phyloP scores from a whole-genome alignment of 495 filamentous ascomycete genomes.

The Amniculicola lignicola region DNA sequence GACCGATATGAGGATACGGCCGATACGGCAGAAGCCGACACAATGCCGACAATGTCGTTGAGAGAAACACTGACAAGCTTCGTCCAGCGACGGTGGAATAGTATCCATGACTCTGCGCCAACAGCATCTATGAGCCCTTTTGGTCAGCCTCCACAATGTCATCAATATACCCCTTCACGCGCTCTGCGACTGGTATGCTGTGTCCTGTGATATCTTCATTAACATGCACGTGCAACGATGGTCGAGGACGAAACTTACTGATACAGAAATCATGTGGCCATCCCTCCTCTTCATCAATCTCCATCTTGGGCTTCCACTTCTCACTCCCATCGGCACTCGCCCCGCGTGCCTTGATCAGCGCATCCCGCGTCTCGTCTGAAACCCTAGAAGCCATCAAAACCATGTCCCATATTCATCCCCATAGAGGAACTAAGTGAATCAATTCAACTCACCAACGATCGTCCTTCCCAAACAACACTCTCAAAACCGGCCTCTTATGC shows the following conservation, averaged over 20 bases:
- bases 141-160: conserved; percentile 46
- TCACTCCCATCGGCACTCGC: conserved; percentile 30
- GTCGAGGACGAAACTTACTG: conserved; percentile 33
- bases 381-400: conserved; percentile 48
- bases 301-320: conserved; percentile 59
- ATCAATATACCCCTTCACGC: conserved; percentile 59
- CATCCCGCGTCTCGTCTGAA: conserved; percentile 67
- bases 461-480: conserved; percentile 72
- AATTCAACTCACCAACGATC: conserved; percentile 63
- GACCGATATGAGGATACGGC: too few relatives aligned
- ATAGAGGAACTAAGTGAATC: background rate
- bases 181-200: conserved; percentile 47
- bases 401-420: background rate
- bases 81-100: too few relatives aligned
- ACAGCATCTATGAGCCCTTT: too few relatives aligned
- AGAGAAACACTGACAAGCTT: too few relatives aligned
- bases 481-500: conserved; percentile 52
- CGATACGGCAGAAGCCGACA: too few relatives aligned
- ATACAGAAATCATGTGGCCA: conserved; percentile 83
- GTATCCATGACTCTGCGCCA: background rate
- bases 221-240: background rate
- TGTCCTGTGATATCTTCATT: conserved; percentile 11
- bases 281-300: conserved; percentile 66
- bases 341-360: conserved; percentile 59
- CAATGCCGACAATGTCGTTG: too few relatives aligned